These are phyloP conservation scores for Kernera saxatilis DNA, from an alignment of 345 rosid species.

Conservation along the genomic window DNA sequence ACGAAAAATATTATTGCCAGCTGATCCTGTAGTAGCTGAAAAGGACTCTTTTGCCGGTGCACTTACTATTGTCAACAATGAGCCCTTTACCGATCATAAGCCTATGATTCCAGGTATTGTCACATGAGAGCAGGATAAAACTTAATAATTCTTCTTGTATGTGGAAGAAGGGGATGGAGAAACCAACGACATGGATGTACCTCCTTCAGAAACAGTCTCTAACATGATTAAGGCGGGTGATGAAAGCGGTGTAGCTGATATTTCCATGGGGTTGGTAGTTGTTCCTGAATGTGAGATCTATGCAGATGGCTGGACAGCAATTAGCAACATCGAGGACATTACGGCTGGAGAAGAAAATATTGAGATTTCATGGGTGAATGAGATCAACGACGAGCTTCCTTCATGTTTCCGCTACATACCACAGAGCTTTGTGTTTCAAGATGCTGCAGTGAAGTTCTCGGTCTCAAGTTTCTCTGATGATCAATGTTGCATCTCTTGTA, in stretches of 20 bases:
- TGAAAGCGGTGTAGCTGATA: constrained; percentile 18
- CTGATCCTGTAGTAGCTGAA: background rate
- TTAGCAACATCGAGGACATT: constrained; percentile 44
- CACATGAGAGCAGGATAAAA: background rate
- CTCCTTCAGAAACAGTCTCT: background rate
- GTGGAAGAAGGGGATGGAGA: constrained; percentile 4
- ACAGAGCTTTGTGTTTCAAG: constrained; percentile 41
- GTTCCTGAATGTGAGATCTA: constrained; percentile 38
- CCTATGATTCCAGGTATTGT: constrained; percentile 14
- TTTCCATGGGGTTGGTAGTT: constrained; percentile 34
- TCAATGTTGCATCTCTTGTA: constrained; percentile 54
- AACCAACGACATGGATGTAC: background rate
- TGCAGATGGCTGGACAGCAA: constrained; percentile 40
- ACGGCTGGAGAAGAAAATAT: constrained; percentile 57
- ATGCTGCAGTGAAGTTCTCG: constrained; percentile 52
- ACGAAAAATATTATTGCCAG: background rate
- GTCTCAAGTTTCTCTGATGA: constrained; percentile 37
- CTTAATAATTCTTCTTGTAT: background rate
- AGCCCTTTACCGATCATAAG: background rate
- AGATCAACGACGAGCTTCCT: constrained; percentile 44
- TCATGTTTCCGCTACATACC: constrained; percentile 54
- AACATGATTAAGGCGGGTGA: constrained; percentile 18
- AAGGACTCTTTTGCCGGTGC: background rate
- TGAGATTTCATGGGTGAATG: constrained; percentile 66
- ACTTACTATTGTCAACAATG: background rate